Evolutionary conservation across 805 yeast genomes (phyloP).

Genomic region (Kuraishia cidri): DNA sequence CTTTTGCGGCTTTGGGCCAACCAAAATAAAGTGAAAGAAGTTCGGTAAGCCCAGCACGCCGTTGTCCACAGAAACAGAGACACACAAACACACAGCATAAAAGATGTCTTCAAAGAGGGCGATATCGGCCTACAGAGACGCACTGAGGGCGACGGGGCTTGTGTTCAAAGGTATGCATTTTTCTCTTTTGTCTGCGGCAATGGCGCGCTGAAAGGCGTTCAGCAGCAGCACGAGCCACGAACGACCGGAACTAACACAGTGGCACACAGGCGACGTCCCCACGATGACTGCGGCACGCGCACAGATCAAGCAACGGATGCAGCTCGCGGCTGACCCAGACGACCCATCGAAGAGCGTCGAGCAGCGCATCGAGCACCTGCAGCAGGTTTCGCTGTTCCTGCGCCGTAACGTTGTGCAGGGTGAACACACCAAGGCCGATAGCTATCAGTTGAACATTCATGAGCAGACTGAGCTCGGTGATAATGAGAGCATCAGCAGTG

Average conservation of each 20-base stretch:
- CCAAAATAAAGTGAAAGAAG: no score
- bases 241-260: not conserved
- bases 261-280: slow-evolving; percentile 24
- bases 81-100: no score
- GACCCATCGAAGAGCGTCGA: slow-evolving; percentile 37
- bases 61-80: no score
- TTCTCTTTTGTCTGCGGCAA: no score
- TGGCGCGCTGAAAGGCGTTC: no score
- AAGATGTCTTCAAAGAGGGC: slow-evolving; percentile 7
- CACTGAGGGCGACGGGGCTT: slow-evolving; percentile 54
- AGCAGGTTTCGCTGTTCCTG: slow-evolving; percentile 66
- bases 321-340: slow-evolving; percentile 21
- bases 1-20: no score
- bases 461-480: slow-evolving; percentile 84
- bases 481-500: slow-evolving; percentile 65
- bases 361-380: slow-evolving; percentile 45
- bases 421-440: slow-evolving; percentile 31
- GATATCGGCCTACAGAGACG: slow-evolving; percentile 48
- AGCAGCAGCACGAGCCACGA: not conserved
- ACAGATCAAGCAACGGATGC: slow-evolving; percentile 47
- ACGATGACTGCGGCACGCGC: slow-evolving; percentile 52
- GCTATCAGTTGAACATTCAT: slow-evolving; percentile 61
- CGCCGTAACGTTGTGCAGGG: slow-evolving; percentile 86
- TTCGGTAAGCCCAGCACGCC: no score
- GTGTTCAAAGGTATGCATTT: slow-evolving; percentile 37